Evolutionary conservation across 2,329 filamentous ascomycete genomes (phyloP).

Genomic region (Colletotrichum siamense): DNA sequence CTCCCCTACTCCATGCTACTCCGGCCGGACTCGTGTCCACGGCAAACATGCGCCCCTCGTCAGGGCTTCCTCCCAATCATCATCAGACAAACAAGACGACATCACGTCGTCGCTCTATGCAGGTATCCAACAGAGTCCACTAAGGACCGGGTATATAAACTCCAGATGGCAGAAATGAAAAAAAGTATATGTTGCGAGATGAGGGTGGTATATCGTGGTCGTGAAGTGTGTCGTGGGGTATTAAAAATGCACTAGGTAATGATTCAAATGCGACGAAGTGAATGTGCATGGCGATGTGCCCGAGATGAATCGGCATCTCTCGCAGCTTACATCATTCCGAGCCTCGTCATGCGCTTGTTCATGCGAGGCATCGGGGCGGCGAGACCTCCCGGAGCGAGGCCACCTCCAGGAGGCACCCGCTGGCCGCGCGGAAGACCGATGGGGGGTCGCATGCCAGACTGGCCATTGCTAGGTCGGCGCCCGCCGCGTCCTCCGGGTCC

Average conservation of each 20-base stretch:
- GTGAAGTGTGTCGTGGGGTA: slow-evolving; percentile 9
- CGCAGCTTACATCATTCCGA: slow-evolving; percentile 58
- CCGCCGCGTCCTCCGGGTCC: slow-evolving; percentile 1
- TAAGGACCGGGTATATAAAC: slow-evolving; percentile 24
- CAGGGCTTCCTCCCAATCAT: background rate
- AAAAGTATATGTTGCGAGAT: slow-evolving; percentile 9
- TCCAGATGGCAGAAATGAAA: slow-evolving; percentile 14
- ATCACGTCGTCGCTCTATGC: slow-evolving; percentile 5
- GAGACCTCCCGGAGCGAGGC: background rate
- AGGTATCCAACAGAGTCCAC: slow-evolving; percentile 22
- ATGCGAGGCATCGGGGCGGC: slow-evolving; percentile 49
- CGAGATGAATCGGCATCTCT: background rate
- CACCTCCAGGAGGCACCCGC: slow-evolving; percentile 20
- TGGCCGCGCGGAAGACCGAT: slow-evolving; percentile 22
- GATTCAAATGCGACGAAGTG: slow-evolving; percentile 8
- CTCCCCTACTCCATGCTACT: background rate
- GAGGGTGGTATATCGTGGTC: slow-evolving; percentile 17
- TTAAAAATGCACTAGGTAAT: slow-evolving; percentile 7
- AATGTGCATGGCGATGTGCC: background rate
- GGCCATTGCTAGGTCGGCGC: slow-evolving; percentile 14
- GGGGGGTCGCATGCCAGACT: slow-evolving; percentile 21
- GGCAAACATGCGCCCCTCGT: background rate
- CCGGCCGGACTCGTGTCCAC: background rate
- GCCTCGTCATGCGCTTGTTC: slow-evolving; percentile 67
- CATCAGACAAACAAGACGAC: background rate